Evolutionary conservation across 352 stramenopile species (phyloP).

Genomic region (Globisporangium irregulare): DNA sequence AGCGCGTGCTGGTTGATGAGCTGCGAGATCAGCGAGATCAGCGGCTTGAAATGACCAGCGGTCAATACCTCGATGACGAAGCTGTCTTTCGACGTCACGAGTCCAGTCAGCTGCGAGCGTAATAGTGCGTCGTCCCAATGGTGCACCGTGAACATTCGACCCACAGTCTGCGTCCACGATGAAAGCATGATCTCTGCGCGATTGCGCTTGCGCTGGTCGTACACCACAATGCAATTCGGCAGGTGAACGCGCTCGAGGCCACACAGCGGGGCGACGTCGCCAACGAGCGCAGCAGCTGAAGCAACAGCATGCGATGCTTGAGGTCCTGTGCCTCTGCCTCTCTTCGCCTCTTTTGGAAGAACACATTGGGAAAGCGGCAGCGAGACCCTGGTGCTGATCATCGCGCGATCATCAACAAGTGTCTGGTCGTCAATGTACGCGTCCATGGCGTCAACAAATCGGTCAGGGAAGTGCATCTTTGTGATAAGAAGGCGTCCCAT

Average conservation of each 20-base stretch:
- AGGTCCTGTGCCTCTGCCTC: too few relatives aligned
- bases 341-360: background rate
- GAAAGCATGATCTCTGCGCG: conserved; percentile 1
- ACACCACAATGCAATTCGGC: conserved; percentile 9
- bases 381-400: background rate
- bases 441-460: conserved; percentile 20
- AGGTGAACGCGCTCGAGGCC: conserved; percentile 6
- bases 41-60: conserved; percentile 23
- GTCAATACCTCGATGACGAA: conserved; percentile 44
- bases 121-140: conserved; percentile 15
- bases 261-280: background rate
- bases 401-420: background rate
- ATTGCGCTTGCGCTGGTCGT: conserved; percentile 10
- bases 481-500: conserved; percentile 31
- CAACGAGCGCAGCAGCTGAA: conserved; percentile 5
- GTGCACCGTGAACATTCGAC: conserved; percentile 7
- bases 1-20: conserved; percentile 54
- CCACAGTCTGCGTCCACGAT: conserved; percentile 12
- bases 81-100: conserved; percentile 31
- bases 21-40: conserved; percentile 39
- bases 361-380: background rate
- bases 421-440: conserved; percentile 17
- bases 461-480: conserved; percentile 35
- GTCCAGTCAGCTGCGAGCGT: conserved; percentile 13
- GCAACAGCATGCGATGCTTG: background rate